Percentiles rank a stretch among this genome's conserved stretches.
These are phyloP conservation scores for Leishmania major DNA, from an alignment of 208 protist species.

Conservation along the genomic window DNA sequence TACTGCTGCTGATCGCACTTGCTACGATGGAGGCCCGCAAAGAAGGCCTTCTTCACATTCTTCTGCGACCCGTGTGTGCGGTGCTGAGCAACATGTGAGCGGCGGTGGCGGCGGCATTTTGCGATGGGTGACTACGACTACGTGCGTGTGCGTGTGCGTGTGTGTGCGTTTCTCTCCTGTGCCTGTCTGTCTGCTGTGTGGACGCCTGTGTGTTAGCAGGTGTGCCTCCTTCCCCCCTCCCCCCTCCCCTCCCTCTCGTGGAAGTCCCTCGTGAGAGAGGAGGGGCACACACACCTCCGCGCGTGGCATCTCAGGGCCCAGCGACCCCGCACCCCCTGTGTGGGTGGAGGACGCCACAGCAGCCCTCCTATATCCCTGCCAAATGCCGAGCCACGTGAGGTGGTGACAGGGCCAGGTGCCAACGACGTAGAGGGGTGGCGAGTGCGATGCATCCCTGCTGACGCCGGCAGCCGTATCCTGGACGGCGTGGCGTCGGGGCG, in stretches of 20 bases:
- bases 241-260: not conserved
- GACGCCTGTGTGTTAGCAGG: not conserved
- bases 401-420: not conserved
- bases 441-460: not conserved
- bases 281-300: not conserved
- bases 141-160: not conserved
- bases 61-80: conserved; percentile 61
- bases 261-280: not conserved
- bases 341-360: not conserved
- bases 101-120: not conserved
- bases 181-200: too few species aligned
- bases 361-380: not conserved
- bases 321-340: not conserved
- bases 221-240: not conserved
- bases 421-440: not conserved
- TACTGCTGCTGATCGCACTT: conserved; percentile 71
- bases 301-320: not conserved
- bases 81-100: conserved; percentile 67
- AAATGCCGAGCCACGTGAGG: not conserved
- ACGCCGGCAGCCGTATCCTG: not conserved
- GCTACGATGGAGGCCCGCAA: conserved; percentile 79
- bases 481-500: not conserved
- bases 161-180: not conserved
- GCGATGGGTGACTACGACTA: not conserved
- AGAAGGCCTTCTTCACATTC: conserved; percentile 72